These are phyloP conservation scores for Phaeoacremonium minimum DNA, from an alignment of 2,329 filamentous ascomycete genomes.

Conservation along the genomic window DNA sequence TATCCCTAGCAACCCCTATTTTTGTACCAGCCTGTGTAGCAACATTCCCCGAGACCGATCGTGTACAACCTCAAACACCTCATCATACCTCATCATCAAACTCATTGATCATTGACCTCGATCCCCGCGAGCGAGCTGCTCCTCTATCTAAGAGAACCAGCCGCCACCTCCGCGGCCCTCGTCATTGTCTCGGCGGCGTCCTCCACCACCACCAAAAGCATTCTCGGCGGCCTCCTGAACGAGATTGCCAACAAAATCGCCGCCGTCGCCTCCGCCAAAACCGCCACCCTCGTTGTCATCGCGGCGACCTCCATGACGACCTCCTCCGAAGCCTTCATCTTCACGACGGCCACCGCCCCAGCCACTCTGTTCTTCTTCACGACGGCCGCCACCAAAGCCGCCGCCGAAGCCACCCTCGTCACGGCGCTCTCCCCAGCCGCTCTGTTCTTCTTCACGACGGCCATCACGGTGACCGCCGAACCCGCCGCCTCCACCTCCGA, in stretches of 20 bases:
- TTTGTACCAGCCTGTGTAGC: no score
- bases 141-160: slow-evolving; percentile 7
- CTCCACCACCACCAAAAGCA: slow-evolving; percentile 5
- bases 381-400: slow-evolving; percentile 3
- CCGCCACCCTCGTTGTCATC: slow-evolving; percentile 10
- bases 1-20: no score
- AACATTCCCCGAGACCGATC: no score
- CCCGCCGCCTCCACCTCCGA: slow-evolving; percentile 6
- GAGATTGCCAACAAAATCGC: slow-evolving; percentile 4
- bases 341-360: slow-evolving; percentile 12
- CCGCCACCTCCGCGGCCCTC: slow-evolving; percentile 10
- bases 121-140: neutral
- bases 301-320: slow-evolving; percentile 8
- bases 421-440: slow-evolving; percentile 7
- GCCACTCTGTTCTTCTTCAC: neutral
- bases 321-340: slow-evolving; percentile 12
- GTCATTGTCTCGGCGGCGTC: no score
- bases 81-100: no score
- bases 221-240: slow-evolving; percentile 10
- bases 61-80: no score
- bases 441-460: slow-evolving; percentile 14
- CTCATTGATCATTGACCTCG: no score
- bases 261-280: slow-evolving; percentile 9
- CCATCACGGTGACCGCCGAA: slow-evolving; percentile 10
- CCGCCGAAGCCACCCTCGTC: slow-evolving; percentile 12